Evolutionary conservation across 257 asterid species (phyloP).

Genomic region (Nicotiana noctiflora): DNA sequence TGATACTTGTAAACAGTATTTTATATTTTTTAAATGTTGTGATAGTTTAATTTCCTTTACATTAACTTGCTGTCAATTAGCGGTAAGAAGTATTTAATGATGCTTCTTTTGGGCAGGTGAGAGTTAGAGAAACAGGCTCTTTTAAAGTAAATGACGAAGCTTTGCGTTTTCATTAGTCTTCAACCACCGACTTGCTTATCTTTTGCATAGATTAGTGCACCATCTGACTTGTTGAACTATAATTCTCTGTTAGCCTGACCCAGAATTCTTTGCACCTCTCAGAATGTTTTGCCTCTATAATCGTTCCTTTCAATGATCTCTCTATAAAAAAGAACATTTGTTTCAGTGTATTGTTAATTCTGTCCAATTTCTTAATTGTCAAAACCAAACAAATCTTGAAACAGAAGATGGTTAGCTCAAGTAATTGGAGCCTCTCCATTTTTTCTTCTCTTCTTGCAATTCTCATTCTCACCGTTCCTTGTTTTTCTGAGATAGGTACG

Average conservation of each 20-base stretch:
- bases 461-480: conserved; percentile 27
- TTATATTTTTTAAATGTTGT: no score
- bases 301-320: neutral
- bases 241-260: neutral
- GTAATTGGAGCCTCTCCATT: neutral
- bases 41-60: neutral
- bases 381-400: neutral
- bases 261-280: neutral
- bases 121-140: neutral
- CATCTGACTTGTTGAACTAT: neutral
- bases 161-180: neutral
- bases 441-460: neutral
- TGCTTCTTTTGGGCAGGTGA: neutral
- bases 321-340: neutral
- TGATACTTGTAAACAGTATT: no score
- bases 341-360: no score
- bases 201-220: neutral
- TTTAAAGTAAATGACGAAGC: neutral
- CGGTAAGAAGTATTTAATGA: neutral
- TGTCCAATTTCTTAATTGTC: neutral
- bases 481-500: conserved; percentile 48
- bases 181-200: conserved; percentile 6
- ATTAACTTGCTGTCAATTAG: neutral
- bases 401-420: neutral
- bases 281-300: neutral